These are phyloP conservation scores for Clonostachys rosea DNA, from an alignment of 2,329 filamentous ascomycete species.

Conservation along the genomic window DNA sequence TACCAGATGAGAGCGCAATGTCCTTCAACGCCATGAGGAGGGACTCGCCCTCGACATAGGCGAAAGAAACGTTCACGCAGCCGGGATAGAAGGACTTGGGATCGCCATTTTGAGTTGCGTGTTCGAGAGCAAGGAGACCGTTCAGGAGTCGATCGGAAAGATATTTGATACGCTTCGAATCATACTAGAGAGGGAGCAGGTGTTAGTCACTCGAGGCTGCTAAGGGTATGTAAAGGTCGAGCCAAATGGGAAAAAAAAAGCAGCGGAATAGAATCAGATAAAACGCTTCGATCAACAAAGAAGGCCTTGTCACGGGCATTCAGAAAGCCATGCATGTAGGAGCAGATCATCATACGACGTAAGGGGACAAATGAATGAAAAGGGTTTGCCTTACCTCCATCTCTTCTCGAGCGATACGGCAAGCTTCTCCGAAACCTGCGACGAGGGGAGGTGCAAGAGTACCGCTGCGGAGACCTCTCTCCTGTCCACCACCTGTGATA, in stretches of 20 bases:
- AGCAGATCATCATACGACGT: constrained; percentile 70
- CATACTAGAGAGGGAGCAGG: constrained; percentile 61
- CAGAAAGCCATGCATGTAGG: constrained; percentile 87
- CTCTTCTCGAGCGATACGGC: constrained; percentile 84
- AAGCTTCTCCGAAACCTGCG: constrained; percentile 94
- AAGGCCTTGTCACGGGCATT: constrained; percentile 61
- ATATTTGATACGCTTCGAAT: constrained; percentile 75
- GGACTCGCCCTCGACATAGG: constrained; percentile 96
- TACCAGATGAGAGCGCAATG: constrained; percentile 93
- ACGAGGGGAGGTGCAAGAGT: constrained; percentile 85
- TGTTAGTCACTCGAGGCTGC: constrained; percentile 9
- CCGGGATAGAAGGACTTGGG: constrained; percentile 82
- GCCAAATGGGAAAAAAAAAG: background rate
- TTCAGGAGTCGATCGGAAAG: constrained; percentile 81
- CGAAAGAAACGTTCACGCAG: constrained; percentile 97
- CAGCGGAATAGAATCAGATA: constrained; percentile 40
- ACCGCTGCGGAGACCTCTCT: constrained; percentile 89
- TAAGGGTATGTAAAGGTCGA: background rate
- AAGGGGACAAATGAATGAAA: constrained; percentile 9
- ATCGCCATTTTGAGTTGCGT: constrained; percentile 88
- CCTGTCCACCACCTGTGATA: constrained; percentile 94
- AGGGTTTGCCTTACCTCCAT: constrained; percentile 66
- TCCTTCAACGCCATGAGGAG: constrained; percentile 98
- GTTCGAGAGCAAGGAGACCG: constrained; percentile 83
- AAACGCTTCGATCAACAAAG: constrained; percentile 62